These are phyloP conservation scores for Pichia sp. DNA, from an alignment of 1,139 yeast genomes.

Conservation along the genomic window DNA sequence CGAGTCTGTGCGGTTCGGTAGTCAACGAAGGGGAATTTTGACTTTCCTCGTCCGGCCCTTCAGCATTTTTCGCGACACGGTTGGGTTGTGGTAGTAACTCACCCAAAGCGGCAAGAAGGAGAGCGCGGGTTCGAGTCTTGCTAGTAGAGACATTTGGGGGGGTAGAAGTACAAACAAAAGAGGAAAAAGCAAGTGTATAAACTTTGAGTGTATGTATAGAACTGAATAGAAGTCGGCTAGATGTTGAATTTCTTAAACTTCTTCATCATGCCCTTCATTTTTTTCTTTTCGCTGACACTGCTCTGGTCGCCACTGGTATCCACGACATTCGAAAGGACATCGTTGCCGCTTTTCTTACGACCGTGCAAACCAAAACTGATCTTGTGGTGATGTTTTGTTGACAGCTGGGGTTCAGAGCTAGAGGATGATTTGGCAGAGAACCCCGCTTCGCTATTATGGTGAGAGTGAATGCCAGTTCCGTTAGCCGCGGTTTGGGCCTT, in stretches of 20 bases:
- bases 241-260: slow-evolving; percentile 22
- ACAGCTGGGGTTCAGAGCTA: background rate
- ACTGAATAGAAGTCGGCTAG: background rate
- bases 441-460: background rate
- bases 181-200: no score
- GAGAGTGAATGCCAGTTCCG: slow-evolving; percentile 2
- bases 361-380: slow-evolving; percentile 11
- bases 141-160: no score
- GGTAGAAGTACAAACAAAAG: background rate
- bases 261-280: slow-evolving; percentile 23
- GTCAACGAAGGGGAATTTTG: background rate
- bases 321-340: background rate
- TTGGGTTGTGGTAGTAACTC: no score
- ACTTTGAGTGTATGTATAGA: background rate
- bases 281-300: slow-evolving; percentile 14
- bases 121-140: no score
- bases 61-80: background rate
- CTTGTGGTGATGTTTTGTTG: slow-evolving; percentile 12
- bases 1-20: background rate
- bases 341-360: slow-evolving; percentile 10
- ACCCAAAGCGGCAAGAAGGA: no score
- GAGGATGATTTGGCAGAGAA: background rate
- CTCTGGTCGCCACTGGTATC: background rate
- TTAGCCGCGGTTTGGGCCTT: background rate
- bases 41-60: background rate